Conservation (phyloP, 202 grass and related monocot species). For the Schoenoplectus triqueter region DNA sequence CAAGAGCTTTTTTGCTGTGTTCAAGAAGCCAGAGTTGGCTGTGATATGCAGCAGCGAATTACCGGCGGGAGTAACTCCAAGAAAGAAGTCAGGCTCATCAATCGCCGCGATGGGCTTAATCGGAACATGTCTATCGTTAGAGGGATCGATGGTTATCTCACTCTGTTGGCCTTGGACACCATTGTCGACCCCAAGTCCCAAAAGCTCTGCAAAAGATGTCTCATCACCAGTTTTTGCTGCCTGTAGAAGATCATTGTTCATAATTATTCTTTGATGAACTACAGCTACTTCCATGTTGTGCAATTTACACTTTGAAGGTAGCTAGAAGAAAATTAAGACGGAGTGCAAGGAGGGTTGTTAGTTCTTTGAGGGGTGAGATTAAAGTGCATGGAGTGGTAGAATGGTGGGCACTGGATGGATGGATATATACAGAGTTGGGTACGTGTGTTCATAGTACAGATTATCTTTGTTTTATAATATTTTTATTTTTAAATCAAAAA, state of each 20-base stretch:
- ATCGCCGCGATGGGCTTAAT: not conserved
- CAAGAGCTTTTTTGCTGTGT: not conserved
- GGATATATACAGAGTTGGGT: too few relatives aligned
- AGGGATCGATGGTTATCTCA: not conserved
- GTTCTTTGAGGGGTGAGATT: too few relatives aligned
- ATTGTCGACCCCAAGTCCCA: not conserved
- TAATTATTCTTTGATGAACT: conserved; percentile 25
- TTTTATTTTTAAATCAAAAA: too few relatives aligned
- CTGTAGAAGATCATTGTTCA: conserved; percentile 38
- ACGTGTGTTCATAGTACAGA: too few relatives aligned
- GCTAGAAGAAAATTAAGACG: too few relatives aligned
- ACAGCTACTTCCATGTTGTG: conserved; percentile 7
- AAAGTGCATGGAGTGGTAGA: too few relatives aligned
- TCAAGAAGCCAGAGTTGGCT: not conserved
- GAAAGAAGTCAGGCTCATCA: not conserved
- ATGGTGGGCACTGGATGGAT: too few relatives aligned
- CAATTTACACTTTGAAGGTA: too few relatives aligned
- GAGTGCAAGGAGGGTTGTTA: too few relatives aligned
- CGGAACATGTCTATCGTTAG: too few relatives aligned
- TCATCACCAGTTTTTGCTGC: not conserved
- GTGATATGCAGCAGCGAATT: not conserved
- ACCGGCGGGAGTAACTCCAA: not conserved
- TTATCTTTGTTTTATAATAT: too few relatives aligned
- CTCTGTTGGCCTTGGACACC: not conserved
- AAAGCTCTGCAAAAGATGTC: not conserved